phyloP scores from a whole-genome alignment of 768 basidiomycete species.

The Leccinum fibrillosum region DNA sequence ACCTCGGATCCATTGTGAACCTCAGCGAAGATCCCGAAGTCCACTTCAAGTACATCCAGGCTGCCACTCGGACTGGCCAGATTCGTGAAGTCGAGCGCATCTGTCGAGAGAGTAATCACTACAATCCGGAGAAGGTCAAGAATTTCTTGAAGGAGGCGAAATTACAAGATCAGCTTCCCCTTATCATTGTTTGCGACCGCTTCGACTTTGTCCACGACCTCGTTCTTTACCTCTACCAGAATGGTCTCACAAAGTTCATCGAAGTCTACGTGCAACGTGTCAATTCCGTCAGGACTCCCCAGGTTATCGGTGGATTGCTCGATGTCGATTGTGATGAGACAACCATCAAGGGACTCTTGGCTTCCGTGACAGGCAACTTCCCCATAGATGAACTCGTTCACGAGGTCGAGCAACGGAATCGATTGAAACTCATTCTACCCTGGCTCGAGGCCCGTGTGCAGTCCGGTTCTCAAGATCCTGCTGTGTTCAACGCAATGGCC shows the following conservation, averaged over 20 bases:
- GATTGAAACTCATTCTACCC: constrained; percentile 94
- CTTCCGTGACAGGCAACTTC: constrained; percentile 94
- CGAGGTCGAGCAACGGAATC: constrained; percentile 94
- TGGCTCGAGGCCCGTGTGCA: constrained; percentile 95
- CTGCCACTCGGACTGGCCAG: constrained; percentile 95
- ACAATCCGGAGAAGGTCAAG: constrained; percentile 99
- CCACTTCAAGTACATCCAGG: constrained; percentile 99
- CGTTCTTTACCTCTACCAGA: constrained; percentile 97
- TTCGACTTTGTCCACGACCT: constrained; percentile 99
- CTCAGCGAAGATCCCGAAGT: constrained; percentile 95
- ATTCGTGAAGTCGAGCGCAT: constrained; percentile 99
- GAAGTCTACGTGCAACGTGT: constrained; percentile 99
- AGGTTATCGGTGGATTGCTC: constrained; percentile 93
- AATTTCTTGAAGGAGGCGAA: constrained; percentile 99
- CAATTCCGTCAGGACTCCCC: constrained; percentile 95
- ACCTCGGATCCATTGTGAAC: constrained; percentile 97
- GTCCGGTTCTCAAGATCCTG: constrained; percentile 89
- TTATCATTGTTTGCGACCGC: constrained; percentile 99
- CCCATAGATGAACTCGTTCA: constrained; percentile 97
- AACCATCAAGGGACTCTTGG: constrained; percentile 91
- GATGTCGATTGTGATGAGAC: constrained; percentile 98
- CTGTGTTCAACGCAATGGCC: constrained; percentile 95
- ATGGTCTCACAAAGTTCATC: constrained; percentile 93
- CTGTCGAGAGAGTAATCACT: constrained; percentile 93
- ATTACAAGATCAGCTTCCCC: constrained; percentile 90